Evolutionary conservation across 164 flowering plant genomes (phyloP), one percentile per base, ranked within the genome.

Genomic region (Stephania japonica): DNA sequence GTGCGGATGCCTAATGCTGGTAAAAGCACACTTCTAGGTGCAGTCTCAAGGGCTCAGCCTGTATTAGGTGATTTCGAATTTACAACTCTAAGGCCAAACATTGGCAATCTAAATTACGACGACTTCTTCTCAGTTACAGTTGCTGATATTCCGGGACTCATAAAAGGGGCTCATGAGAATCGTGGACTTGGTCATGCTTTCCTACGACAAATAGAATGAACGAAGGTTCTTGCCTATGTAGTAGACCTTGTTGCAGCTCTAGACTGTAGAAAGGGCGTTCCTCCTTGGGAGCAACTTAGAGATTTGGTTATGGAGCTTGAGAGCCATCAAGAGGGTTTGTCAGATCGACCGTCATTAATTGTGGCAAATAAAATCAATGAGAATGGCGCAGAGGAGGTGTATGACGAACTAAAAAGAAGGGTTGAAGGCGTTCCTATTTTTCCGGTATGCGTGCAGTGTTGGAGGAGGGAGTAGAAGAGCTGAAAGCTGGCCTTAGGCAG

Each of bases 1-100:
- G 97, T 96, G 13, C 98, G 97, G 41, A 86, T 93, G 88, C 98
- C 98, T 59, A 96, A 91, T 85, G 95, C 95, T 63, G 98, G 99
- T 68, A 96, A 93, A 87, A 91, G 98, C 72, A 96, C 99, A 25
- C 91, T 96, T 74, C 83, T 96, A 25, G 98, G 99, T 53, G 93
- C 97, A 38, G 80, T 93, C 62, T 96, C 99, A 0, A 85, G 88
- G 78, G 98, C 98, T 53, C 89, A 87, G 76, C 98, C 97, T 49
- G 38, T 78, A 25, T 86, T 96, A 13, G 98, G 98, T 42, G 84
- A 96, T 72, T 93, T 91, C 77, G 93, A 98, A 73, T 93, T 96
- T 83, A 93, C 98, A 67, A 96, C 99, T 19, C 83, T 96, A 49
- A 82, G 99, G 80, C 97, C 99, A 41, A 91, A 89, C 74, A 84